Evolutionary conservation across 495 filamentous ascomycete genomes (phyloP).

Genomic region (Daldinia caldariorum): DNA sequence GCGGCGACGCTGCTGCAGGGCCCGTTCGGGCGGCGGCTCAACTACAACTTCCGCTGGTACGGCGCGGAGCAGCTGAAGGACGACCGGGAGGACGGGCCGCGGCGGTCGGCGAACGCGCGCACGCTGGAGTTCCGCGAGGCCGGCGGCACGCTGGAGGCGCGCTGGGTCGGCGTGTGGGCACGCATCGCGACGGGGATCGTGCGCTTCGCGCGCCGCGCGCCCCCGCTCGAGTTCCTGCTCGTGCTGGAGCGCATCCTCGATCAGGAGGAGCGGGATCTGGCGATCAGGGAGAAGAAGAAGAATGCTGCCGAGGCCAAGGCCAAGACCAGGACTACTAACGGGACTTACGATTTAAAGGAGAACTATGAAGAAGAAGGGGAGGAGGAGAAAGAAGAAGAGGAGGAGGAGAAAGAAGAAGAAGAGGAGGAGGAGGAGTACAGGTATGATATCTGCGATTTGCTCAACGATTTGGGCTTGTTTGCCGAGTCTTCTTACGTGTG

Average conservation of each 20-base stretch:
- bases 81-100: background rate
- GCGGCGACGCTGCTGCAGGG: conserved; percentile 14
- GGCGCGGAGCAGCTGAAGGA: background rate
- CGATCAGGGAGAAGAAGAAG: background rate
- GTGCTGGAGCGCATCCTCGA: conserved; percentile 15
- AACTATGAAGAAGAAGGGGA: background rate
- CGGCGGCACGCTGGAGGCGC: conserved; percentile 48
- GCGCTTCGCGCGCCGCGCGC: conserved; percentile 33
- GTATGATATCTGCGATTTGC: conserved; percentile 44
- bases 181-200: conserved; percentile 47
- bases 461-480: conserved; percentile 40
- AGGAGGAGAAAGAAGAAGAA: background rate
- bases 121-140: conserved; percentile 60
- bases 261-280: conserved; percentile 27
- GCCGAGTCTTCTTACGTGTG: conserved; percentile 34
- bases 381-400: too few relatives aligned
- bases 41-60: conserved; percentile 37
- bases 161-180: conserved; percentile 47
- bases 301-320: background rate
- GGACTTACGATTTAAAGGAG: background rate
- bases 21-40: background rate
- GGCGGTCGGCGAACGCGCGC: background rate
- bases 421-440: background rate
- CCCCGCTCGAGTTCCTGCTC: conserved; percentile 2
- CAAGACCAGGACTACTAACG: too few relatives aligned